Conservation (phyloP, 176 grass and related monocot species). For the Tillandsia fasciculata region DNA sequence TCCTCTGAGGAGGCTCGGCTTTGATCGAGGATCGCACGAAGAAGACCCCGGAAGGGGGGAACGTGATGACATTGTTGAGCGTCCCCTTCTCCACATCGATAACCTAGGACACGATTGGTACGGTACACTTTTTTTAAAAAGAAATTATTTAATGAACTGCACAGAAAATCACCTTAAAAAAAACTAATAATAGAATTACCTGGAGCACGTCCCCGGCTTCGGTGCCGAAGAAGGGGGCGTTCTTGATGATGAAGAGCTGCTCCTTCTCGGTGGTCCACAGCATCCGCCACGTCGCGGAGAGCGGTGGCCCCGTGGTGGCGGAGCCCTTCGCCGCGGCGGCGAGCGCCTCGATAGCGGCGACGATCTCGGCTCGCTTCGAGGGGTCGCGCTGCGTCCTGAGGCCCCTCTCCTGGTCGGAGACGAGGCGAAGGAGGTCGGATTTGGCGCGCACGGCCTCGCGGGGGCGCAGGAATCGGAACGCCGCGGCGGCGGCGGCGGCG, state of each 20-base stretch:
- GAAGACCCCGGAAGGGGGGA: constrained; percentile 72
- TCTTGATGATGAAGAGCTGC: constrained; percentile 91
- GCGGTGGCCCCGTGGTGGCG: constrained; percentile 41
- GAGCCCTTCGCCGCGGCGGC: constrained; percentile 18
- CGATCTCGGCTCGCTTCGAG: constrained; percentile 54
- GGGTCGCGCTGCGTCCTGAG: constrained; percentile 57
- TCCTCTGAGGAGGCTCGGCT: constrained; percentile 59
- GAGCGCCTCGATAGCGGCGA: constrained; percentile 60
- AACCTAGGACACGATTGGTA: constrained; percentile 50
- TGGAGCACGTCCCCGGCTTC: constrained; percentile 82
- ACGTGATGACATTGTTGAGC: constrained; percentile 90
- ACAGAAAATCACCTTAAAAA: too few species aligned
- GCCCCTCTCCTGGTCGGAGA: constrained; percentile 68
- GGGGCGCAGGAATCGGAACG: constrained; percentile 5
- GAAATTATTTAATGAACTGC: too few species aligned
- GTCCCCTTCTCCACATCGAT: constrained; percentile 47
- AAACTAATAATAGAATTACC: background rate
- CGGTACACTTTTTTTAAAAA: too few species aligned
- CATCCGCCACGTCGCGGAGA: constrained; percentile 79
- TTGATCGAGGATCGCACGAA: constrained; percentile 63
- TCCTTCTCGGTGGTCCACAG: constrained; percentile 95
- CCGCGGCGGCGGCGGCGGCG: constrained; percentile 10
- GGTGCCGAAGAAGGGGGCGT: constrained; percentile 59
- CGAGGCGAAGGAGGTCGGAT: constrained; percentile 55
- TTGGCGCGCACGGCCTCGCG: constrained; percentile 26